A percentile compares a stretch with the other conserved stretches of the same genome.
Evolutionary conservation across 495 filamentous ascomycete genomes (phyloP).

Genomic region (Xylaria flabelliformis): DNA sequence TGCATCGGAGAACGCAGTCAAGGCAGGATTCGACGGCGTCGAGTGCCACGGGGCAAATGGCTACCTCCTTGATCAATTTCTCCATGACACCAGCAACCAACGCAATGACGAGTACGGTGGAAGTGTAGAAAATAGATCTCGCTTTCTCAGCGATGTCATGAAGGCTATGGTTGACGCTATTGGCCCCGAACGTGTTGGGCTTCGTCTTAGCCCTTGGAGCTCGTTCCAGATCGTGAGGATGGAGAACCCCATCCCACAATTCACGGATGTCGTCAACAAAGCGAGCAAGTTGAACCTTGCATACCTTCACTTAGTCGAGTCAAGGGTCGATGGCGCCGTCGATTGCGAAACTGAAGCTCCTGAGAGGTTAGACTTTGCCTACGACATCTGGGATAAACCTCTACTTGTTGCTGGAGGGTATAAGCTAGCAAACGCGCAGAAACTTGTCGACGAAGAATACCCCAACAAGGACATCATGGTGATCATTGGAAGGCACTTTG

Average conservation of each 20-base stretch:
- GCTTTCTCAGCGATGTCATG: slow-evolving; percentile 63
- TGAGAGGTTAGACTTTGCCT: slow-evolving; percentile 33
- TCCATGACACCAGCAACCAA: slow-evolving; percentile 64
- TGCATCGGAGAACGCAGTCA: slow-evolving; percentile 64
- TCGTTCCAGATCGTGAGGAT: slow-evolving; percentile 65
- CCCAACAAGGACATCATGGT: slow-evolving; percentile 55
- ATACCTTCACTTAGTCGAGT: slow-evolving; percentile 67
- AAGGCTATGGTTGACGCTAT: slow-evolving; percentile 64
- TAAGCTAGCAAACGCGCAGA: slow-evolving; percentile 38
- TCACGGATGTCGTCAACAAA: slow-evolving; percentile 56
- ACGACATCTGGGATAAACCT: slow-evolving; percentile 37
- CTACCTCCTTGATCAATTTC: slow-evolving; percentile 76
- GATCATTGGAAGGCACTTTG: slow-evolving; percentile 66
- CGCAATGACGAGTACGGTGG: slow-evolving; percentile 72
- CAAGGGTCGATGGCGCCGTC: slow-evolving; percentile 36
- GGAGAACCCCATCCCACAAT: slow-evolving; percentile 63
- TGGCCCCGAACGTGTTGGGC: slow-evolving; percentile 64
- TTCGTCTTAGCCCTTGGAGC: slow-evolving; percentile 68
- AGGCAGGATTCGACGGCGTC: slow-evolving; percentile 76
- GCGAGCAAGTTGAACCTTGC: slow-evolving; percentile 61
- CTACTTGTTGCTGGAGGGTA: slow-evolving; percentile 40
- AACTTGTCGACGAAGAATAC: slow-evolving; percentile 58
- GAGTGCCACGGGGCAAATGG: slow-evolving; percentile 77
- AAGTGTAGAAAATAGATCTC: slow-evolving; percentile 68
- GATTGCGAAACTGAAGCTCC: not conserved